These are phyloP conservation scores for Hypoxylon rickii DNA, from an alignment of 495 filamentous ascomycete species.

Conservation along the genomic window DNA sequence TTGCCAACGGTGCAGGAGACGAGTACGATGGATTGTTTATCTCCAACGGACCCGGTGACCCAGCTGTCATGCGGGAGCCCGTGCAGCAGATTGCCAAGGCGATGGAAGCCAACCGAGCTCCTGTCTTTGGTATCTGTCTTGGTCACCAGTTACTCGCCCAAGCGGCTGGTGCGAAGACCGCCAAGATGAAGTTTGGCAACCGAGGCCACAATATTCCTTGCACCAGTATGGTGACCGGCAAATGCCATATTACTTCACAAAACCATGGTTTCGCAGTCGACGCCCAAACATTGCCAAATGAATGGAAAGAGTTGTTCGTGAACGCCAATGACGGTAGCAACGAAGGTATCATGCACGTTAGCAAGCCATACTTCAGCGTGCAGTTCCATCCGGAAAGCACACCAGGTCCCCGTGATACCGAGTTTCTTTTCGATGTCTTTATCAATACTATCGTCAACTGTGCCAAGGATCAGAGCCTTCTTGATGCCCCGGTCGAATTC, in stretches of 20 bases:
- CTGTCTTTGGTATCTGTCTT: constrained; percentile 95
- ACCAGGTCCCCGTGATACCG: constrained; percentile 93
- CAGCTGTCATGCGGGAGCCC: constrained; percentile 76
- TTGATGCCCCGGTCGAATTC: constrained; percentile 75
- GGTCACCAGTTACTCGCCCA: constrained; percentile 94
- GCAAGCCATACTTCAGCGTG: constrained; percentile 92
- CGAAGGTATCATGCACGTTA: constrained; percentile 88
- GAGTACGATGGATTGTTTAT: constrained; percentile 96
- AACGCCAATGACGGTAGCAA: constrained; percentile 98
- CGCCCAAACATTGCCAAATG: constrained; percentile 68
- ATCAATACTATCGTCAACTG: constrained; percentile 78
- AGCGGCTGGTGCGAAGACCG: constrained; percentile 83
- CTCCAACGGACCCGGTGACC: constrained; percentile 96
- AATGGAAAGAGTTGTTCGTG: constrained; percentile 92
- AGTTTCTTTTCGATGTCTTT: constrained; percentile 96
- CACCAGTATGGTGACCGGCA: constrained; percentile 89
- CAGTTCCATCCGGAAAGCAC: constrained; percentile 98
- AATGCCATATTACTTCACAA: constrained; percentile 98
- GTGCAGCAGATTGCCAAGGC: constrained; percentile 74
- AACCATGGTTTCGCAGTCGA: constrained; percentile 97
- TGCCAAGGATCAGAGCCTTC: constrained; percentile 59
- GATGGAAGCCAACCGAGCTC: constrained; percentile 73
- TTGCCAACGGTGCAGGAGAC: constrained; percentile 70
- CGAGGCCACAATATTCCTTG: constrained; percentile 98
- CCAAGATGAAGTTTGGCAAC: constrained; percentile 99